Percentiles rank a stretch among this genome's conserved stretches.
Conservation (phyloP, 441 rosid species). For the Theobroma grandiflorum region DNA sequence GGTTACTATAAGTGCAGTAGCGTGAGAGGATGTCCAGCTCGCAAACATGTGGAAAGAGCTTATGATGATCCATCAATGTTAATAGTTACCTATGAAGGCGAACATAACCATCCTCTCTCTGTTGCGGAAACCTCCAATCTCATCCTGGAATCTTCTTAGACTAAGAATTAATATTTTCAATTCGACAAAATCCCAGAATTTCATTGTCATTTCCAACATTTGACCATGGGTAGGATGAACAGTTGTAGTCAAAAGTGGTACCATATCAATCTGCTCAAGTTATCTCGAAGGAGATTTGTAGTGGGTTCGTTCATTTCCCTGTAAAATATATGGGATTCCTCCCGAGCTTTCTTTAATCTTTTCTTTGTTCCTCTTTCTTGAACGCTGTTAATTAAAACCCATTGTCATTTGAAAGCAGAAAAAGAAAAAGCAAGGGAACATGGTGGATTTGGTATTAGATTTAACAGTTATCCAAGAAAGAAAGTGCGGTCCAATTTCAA, state of each 20-base stretch:
- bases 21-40: constrained; percentile 93
- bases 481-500: constrained; percentile 20
- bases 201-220: background rate
- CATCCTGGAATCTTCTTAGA: constrained; percentile 83
- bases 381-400: background rate
- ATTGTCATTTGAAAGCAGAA: background rate
- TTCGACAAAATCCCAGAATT: background rate
- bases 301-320: constrained; percentile 38
- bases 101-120: constrained; percentile 79
- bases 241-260: background rate
- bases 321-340: constrained; percentile 39
- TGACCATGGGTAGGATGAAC: background rate
- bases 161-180: background rate
- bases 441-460: constrained; percentile 34
- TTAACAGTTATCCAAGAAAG: constrained; percentile 12
- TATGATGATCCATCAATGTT: constrained; percentile 81
- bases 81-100: constrained; percentile 88
- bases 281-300: constrained; percentile 49
- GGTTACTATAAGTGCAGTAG: constrained; percentile 99
- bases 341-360: background rate
- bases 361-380: background rate
- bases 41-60: constrained; percentile 94
- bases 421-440: background rate
- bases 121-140: constrained; percentile 66
- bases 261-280: background rate